Evolutionary conservation across 495 filamentous ascomycete species (phyloP), one percentile per base, ranked within the genome.

Genomic region (Neurospora sp.): DNA sequence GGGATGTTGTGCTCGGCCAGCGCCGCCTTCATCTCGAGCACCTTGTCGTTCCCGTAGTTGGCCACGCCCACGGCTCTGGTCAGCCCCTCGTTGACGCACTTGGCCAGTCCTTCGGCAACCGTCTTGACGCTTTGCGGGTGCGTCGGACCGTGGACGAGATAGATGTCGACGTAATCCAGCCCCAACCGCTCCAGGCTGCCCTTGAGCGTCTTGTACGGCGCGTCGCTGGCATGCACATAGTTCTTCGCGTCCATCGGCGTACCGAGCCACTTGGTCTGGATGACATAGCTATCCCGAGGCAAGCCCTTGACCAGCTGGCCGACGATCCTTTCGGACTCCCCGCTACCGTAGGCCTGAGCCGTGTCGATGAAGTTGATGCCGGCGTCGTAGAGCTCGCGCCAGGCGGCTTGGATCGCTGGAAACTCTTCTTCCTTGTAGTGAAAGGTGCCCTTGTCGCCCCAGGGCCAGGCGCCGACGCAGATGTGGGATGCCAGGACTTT

Each of bases 381-480:
- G 5, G 76, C 75, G 5, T 71, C 38, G 14, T 78, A 76, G 16
- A 80, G 73, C 27, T 78, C 73, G 48, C 77, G 69, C 82, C 82
- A 85, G 37, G 80, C 83, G 69, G 75, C 78, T 37, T 83, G 73
- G 39, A 84, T 77, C 0, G 70, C 73, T 0, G 80, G 81, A 0
- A 77, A 73, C 69, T 85, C 83, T 18, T 77, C 77, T 0, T 75
- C 59, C 18, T 80, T 70, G 73, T 83, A 85, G 38, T 76, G 70
- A 41, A 75, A 84, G n/a, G 82, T 85, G 5, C 81, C 76, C 44
- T 77, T 83, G 77, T 85, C 82, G 54, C 83, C 83, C 83, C 83
- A 84, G 18, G 82, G 69, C 82, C 81, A 85, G 14, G 80, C 79
- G 1, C 83, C 82, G 69, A 83, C 79, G 72, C 76, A 81, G 54